Evolutionary conservation across 78 protist genomes (phyloP), one percentile per base, ranked within the genome.

Genomic region (Paratrimastix pyriformis): DNA sequence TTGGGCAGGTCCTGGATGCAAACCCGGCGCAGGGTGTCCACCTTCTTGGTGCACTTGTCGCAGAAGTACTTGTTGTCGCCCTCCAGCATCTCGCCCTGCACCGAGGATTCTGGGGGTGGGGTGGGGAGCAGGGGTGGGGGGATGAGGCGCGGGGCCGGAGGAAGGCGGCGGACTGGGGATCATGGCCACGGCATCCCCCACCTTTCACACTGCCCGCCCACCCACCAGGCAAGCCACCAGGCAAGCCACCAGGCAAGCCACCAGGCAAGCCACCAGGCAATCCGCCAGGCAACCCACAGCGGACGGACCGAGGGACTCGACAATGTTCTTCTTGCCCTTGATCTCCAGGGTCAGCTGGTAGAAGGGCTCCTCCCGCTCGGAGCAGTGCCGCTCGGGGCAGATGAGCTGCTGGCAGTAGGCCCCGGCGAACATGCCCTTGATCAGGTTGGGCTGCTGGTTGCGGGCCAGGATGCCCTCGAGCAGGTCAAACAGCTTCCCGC

Each of bases 21-120:
- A 8, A 29, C 2, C 0, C 85, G 60, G 77, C 81, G 80, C 7
- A 65, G 30, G 0, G 81, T 75, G 38, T 80, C 79, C 5, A 91
- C 92, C 66, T 89, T 71, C 48, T 50, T 40, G 39, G 62, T 46
- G 37, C 85, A 81, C 44, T 50, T 38, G 24, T 69, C 81, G 81
- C 97, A 93, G 37, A 50, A 35, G 77, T 86, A 93, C 65, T 82
- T 70, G 78, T 93, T 91, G 65, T 89, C 92, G 26, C 94, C 94
- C 40, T 88, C 91, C 2, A 93, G 85, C 66, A 59, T 72, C 64
- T 91, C 95, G 50, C 91, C 95, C 48, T 80, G 65, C 18, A 84
- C 44, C 26, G 85, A 88, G 6, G 64, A n/a, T 32, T 72, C n/a
- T n/a, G n/a, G n/a, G n/a, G n/a, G n/a, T n/a, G n/a, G n/a, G n/a